phyloP scores from a whole-genome alignment of 1,284 basidiomycete genomes.

The Fistulina hepatica region DNA sequence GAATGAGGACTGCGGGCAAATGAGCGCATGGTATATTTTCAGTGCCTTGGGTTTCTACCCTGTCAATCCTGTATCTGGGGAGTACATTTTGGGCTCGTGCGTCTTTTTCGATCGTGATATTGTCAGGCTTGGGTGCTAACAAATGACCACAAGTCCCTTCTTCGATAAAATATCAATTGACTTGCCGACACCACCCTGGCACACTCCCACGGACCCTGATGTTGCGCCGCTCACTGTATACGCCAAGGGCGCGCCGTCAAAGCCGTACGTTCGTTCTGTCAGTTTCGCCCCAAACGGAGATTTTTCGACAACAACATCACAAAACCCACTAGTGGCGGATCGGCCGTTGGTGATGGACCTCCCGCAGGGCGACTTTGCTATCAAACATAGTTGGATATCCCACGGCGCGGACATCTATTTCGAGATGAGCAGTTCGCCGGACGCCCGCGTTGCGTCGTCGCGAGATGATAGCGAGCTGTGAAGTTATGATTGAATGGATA shows the following conservation, averaged over 20 bases:
- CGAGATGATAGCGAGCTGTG: background rate
- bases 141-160: conserved; percentile 37
- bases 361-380: conserved; percentile 28
- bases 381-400: conserved; percentile 46
- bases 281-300: conserved; percentile 38
- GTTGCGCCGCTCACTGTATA: conserved; percentile 34
- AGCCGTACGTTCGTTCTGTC: conserved; percentile 49
- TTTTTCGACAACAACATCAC: background rate
- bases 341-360: background rate
- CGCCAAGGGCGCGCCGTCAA: conserved; percentile 41
- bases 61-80: conserved; percentile 68
- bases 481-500: too few species aligned
- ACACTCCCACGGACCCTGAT: conserved; percentile 11
- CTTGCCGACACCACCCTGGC: conserved; percentile 30
- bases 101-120: conserved; percentile 11
- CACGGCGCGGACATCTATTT: conserved; percentile 50
- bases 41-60: conserved; percentile 78
- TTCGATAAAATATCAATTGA: conserved; percentile 53
- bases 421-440: conserved; percentile 49
- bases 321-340: background rate
- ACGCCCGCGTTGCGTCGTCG: background rate
- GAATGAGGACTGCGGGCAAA: conserved; percentile 87
- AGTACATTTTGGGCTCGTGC: conserved; percentile 65
- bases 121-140: background rate
- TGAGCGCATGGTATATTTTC: conserved; percentile 83